phyloP scores from a whole-genome alignment of 352 stramenopile species.

The Blastocystis hominis region DNA sequence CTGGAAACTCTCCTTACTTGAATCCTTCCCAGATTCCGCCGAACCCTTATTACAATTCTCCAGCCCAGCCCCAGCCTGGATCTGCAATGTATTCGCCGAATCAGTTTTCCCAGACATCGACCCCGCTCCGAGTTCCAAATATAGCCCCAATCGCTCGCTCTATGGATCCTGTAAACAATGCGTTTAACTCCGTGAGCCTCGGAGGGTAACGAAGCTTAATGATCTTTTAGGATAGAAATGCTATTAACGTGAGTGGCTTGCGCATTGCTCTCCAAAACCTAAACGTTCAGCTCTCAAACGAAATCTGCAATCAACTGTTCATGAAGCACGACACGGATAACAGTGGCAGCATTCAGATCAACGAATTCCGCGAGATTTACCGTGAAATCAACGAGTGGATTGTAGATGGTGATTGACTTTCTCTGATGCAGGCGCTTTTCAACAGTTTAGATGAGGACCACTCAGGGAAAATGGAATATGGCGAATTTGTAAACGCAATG shows the following conservation, averaged over 20 bases:
- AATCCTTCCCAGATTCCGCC: neutral
- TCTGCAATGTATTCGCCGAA: neutral
- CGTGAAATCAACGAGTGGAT: conserved; percentile 43
- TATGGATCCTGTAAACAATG: neutral
- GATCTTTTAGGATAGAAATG: neutral
- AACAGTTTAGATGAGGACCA: conserved; percentile 39
- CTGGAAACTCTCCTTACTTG: neutral
- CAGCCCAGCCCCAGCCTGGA: neutral
- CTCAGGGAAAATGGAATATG: conserved; percentile 46
- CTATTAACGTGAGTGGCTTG: conserved; percentile 30
- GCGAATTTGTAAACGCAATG: conserved; percentile 44
- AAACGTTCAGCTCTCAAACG: neutral
- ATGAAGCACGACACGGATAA: conserved; percentile 42
- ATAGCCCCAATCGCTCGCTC: neutral
- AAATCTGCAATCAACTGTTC: conserved; percentile 55
- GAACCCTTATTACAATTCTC: neutral
- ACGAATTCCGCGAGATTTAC: conserved; percentile 12
- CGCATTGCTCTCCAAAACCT: conserved; percentile 23
- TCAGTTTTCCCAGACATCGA: neutral
- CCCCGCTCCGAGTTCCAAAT: neutral
- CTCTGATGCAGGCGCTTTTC: neutral
- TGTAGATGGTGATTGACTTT: neutral
- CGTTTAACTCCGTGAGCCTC: neutral
- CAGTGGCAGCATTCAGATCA: conserved; percentile 36
- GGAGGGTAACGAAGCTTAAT: neutral